Percentiles rank a stretch among this genome's conserved stretches.
Conservation (phyloP, 2,329 filamentous ascomycete species). For the Thielaviopsis punctulata region DNA sequence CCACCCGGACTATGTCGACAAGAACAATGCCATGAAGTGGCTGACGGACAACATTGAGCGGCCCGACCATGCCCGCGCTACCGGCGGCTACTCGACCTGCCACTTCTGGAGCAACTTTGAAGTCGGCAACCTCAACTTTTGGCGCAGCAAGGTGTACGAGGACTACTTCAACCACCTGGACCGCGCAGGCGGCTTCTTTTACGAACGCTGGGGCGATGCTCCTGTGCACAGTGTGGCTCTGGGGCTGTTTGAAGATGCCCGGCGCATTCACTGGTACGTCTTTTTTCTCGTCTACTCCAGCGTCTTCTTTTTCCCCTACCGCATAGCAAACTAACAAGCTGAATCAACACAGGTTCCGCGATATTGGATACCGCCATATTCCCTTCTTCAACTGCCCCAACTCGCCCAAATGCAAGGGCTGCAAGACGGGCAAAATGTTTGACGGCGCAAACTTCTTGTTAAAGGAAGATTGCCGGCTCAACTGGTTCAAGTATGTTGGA, state of each 20-base stretch:
- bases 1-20: conserved; percentile 63
- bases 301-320: neutral
- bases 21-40: conserved; percentile 79
- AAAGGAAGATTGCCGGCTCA: conserved; percentile 82
- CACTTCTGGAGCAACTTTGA: conserved; percentile 99
- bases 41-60: conserved; percentile 60
- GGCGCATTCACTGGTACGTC: conserved; percentile 78
- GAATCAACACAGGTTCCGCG: conserved; percentile 84
- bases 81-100: conserved; percentile 90
- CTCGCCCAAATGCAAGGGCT: conserved; percentile 81
- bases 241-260: conserved; percentile 78
- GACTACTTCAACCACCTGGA: conserved; percentile 95
- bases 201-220: conserved; percentile 95
- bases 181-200: conserved; percentile 89
- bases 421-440: conserved; percentile 71
- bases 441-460: conserved; percentile 75
- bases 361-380: conserved; percentile 96
- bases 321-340: too few relatives aligned
- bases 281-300: neutral
- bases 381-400: conserved; percentile 99
- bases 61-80: conserved; percentile 62
- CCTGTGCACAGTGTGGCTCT: conserved; percentile 90
- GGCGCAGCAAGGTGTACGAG: conserved; percentile 76
- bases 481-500: conserved; percentile 92
- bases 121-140: conserved; percentile 84